Base-by-base conservation (phyloP, 202 grass and related monocot species). In the Alloteropsis angusta region DNA sequence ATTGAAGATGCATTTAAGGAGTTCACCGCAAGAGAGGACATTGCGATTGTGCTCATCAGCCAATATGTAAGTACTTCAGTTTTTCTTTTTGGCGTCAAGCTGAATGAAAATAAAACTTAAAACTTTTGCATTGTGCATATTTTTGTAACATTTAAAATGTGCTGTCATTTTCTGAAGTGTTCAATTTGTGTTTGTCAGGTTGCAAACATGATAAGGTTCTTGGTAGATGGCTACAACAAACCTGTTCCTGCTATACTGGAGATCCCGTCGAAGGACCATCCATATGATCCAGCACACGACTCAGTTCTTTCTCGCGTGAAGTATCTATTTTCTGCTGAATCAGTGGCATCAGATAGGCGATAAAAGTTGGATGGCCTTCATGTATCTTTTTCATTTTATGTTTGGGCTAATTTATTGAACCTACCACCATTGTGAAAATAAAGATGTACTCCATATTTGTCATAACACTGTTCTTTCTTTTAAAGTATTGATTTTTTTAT, bases 211-310 rank as follows among this genome's bases (percentile, higher is more conserved):
- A 92, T 98, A 87, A 80, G 95, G n/a, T 94, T 94, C 64, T 59
- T 92, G 83, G 95, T 98, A 17, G 95, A 98, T 83, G 85, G 95
- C 83, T 98, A 98, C 91, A 94, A 98, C 85, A 94, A 87, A 22
- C 89, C 95, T 4, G 66, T 97, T 19, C 95, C 95, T 82, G 91
- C 95, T 58, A 97, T 97, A 61, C 75, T 97, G 87, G 95, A 97
- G 77, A 97, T 97, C 74, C 95, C 95, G 38, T 97, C 95, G 55
- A 97, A 97, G 88, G 95, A 97, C 34, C 91, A 97, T 88, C 95
- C 95, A 0, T 97, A 97, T 78, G 91, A 98, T 60, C 91, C 91
- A 26, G 89, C 85, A 11, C 88, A 87, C 23, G 95, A 98, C 74
- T 98, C 95, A 0, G 89, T 98, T 26, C 91, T 98, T 73, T 98